phyloP scores from a whole-genome alignment of 1,284 basidiomycete genomes.

The Flammula alnicola region DNA sequence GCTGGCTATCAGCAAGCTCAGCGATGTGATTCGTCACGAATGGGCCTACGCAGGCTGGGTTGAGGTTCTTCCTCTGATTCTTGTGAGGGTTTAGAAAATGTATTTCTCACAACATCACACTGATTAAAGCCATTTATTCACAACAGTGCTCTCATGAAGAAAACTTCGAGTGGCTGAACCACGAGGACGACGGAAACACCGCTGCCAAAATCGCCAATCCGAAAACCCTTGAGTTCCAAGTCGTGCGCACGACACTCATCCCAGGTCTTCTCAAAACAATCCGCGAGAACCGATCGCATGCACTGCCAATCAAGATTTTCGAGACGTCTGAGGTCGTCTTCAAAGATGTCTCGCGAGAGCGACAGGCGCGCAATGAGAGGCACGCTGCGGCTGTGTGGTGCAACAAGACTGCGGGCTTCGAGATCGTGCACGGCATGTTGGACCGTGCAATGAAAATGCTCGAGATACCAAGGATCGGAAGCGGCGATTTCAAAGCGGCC shows the following conservation, averaged over 20 bases:
- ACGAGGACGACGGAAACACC: constrained; percentile 77
- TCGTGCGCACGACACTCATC: constrained; percentile 93
- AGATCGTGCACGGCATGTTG: constrained; percentile 93
- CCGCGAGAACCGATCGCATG: constrained; percentile 93
- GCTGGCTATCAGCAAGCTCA: constrained; percentile 87
- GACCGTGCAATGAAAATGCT: constrained; percentile 96
- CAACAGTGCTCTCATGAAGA: constrained; percentile 95
- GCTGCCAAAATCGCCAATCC: constrained; percentile 96
- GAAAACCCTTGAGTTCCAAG: constrained; percentile 97
- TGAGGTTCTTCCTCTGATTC: constrained; percentile 92
- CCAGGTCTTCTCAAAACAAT: constrained; percentile 97
- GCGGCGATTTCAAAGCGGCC: constrained; percentile 55
- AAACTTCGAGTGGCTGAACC: constrained; percentile 94
- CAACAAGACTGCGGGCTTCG: constrained; percentile 96
- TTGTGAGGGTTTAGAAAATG: constrained; percentile 54
- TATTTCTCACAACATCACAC: neutral
- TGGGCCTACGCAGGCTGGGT: constrained; percentile 97
- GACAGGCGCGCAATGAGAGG: constrained; percentile 87
- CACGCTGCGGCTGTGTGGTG: constrained; percentile 93
- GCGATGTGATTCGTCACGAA: constrained; percentile 87
- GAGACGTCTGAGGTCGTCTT: constrained; percentile 94
- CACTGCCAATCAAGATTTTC: constrained; percentile 93
- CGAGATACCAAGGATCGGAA: constrained; percentile 81
- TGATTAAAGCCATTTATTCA: neutral
- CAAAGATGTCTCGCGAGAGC: constrained; percentile 81